Percentiles rank a stretch among this genome's conserved stretches.
Evolutionary conservation across 2,329 filamentous ascomycete species (phyloP).

Genomic region (Aspergillus brasiliensis): DNA sequence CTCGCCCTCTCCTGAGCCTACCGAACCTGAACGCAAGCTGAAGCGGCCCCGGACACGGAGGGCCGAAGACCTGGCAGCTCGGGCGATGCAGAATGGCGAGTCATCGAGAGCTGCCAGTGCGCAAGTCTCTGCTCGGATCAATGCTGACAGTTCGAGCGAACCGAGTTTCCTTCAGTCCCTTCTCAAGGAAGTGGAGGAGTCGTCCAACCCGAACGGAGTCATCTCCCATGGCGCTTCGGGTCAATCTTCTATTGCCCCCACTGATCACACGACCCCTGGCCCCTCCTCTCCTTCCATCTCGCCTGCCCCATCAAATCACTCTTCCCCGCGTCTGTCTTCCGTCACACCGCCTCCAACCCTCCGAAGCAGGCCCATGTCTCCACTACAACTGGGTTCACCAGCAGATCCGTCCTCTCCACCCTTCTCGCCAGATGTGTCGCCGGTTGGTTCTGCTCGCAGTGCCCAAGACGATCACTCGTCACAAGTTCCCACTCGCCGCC

Average conservation of each 20-base stretch:
- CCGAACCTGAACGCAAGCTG: constrained; percentile 75
- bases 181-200: constrained; percentile 79
- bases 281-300: constrained; percentile 47
- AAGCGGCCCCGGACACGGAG: constrained; percentile 84
- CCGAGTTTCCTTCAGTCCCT: constrained; percentile 86
- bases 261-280: constrained; percentile 41
- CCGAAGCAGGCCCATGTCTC: constrained; percentile 37
- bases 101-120: constrained; percentile 39
- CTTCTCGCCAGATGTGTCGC: constrained; percentile 74
- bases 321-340: constrained; percentile 42
- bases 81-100: constrained; percentile 46
- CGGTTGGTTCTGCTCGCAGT: constrained; percentile 55
- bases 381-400: constrained; percentile 38
- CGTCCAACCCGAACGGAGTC: constrained; percentile 34
- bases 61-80: constrained; percentile 55
- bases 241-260: constrained; percentile 38
- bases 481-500: constrained; percentile 18
- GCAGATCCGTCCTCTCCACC: constrained; percentile 34
- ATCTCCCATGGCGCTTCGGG: constrained; percentile 35
- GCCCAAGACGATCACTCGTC: constrained; percentile 13
- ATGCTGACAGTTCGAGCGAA: constrained; percentile 49
- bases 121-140: constrained; percentile 35
- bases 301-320: constrained; percentile 42
- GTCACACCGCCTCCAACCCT: constrained; percentile 42
- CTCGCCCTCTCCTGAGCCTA: constrained; percentile 70